These are phyloP conservation scores for Rhinocladiella similis DNA, from an alignment of 2,329 filamentous ascomycete genomes.

Conservation along the genomic window DNA sequence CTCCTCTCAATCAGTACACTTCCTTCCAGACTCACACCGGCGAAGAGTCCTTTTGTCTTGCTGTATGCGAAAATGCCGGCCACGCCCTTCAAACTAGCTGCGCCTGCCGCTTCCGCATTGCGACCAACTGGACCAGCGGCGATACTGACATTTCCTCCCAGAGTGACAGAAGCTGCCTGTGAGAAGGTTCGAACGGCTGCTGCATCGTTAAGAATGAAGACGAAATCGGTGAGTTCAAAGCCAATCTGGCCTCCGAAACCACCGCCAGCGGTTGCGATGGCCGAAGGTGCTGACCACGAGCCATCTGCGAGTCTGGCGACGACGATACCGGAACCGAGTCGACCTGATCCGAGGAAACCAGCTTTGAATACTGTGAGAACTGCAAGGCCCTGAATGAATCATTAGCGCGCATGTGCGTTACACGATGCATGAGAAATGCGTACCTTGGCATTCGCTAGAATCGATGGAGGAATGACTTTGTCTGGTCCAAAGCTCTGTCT, in stretches of 20 bases:
- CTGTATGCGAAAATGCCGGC: constrained; percentile 95
- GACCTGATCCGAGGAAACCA: constrained; percentile 51
- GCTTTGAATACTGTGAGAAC: constrained; percentile 52
- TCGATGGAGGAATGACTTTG: constrained; percentile 89
- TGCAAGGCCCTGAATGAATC: constrained; percentile 44
- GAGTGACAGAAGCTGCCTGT: constrained; percentile 83
- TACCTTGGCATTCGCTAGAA: constrained; percentile 91
- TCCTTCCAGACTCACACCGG: constrained; percentile 91
- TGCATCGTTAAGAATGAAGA: constrained; percentile 95
- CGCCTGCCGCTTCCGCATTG: constrained; percentile 93
- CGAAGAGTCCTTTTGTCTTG: constrained; percentile 96
- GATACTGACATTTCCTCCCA: constrained; percentile 94
- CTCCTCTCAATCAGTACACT: constrained; percentile 90
- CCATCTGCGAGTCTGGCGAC: constrained; percentile 51
- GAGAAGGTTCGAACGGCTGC: constrained; percentile 90
- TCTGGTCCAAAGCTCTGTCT: constrained; percentile 91
- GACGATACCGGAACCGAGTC: constrained; percentile 51
- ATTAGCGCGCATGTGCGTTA: constrained; percentile 10
- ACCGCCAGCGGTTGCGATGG: constrained; percentile 49
- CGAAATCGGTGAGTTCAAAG: constrained; percentile 65
- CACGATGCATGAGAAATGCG: background rate
- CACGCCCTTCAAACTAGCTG: constrained; percentile 84
- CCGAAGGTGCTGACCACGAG: constrained; percentile 51
- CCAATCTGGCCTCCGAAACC: constrained; percentile 54
- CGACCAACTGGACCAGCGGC: constrained; percentile 91